Evolutionary conservation across 2,329 filamentous ascomycete species (phyloP).

Genomic region (Taxawa tesnikishii): DNA sequence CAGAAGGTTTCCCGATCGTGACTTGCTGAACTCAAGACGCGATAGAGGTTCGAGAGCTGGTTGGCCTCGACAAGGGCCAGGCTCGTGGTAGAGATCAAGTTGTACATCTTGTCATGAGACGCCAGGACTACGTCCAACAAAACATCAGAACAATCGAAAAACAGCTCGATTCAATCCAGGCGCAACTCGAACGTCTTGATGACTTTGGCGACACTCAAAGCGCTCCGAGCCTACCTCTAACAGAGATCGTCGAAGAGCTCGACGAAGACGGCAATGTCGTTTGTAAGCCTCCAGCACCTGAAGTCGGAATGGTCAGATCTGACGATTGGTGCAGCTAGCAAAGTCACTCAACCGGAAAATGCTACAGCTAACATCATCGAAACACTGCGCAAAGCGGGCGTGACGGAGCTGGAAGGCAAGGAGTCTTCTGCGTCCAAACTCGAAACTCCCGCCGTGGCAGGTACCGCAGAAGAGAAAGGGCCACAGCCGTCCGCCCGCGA

Average conservation of each 20-base stretch:
- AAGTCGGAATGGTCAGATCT: neutral
- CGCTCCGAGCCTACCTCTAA: slow-evolving; percentile 63
- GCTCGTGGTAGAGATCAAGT: slow-evolving; percentile 50
- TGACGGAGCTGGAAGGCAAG: slow-evolving; percentile 24
- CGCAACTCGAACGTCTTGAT: slow-evolving; percentile 50
- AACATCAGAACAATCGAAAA: slow-evolving; percentile 67
- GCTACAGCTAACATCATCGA: slow-evolving; percentile 57
- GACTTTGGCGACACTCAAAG: slow-evolving; percentile 29
- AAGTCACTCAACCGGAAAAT: slow-evolving; percentile 46
- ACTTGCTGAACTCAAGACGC: no score
- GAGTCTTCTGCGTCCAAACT: slow-evolving; percentile 7
- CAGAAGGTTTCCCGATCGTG: neutral
- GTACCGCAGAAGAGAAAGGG: neutral
- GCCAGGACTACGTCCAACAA: slow-evolving; percentile 79
- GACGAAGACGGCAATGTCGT: slow-evolving; percentile 84
- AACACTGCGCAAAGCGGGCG: slow-evolving; percentile 64
- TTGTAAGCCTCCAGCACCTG: slow-evolving; percentile 18
- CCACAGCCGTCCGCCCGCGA: neutral
- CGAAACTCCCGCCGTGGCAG: slow-evolving; percentile 1
- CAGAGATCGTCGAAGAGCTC: slow-evolving; percentile 83
- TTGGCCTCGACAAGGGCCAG: slow-evolving; percentile 31
- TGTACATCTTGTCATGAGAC: slow-evolving; percentile 53
- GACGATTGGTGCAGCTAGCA: slow-evolving; percentile 17
- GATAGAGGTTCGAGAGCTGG: slow-evolving; percentile 40
- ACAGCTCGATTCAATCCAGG: slow-evolving; percentile 56